phyloP scores from a whole-genome alignment of 176 grass and related monocot genomes.

The Cocos nucifera region DNA sequence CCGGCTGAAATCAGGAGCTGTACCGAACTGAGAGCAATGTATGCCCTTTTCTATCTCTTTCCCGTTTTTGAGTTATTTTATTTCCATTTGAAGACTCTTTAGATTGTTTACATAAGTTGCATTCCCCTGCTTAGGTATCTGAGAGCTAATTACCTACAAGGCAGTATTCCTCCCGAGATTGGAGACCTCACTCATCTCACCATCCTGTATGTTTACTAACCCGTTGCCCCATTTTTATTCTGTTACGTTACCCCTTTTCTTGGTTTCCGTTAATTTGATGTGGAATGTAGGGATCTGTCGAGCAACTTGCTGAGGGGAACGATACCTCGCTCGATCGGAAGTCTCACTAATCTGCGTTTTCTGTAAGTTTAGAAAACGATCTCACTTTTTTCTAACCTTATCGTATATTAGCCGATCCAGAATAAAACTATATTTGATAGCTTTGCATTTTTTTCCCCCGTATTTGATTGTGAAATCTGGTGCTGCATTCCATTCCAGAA shows the following conservation, averaged over 20 bases:
- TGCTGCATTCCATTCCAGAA: constrained; percentile 25
- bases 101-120: background rate
- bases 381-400: too few relatives aligned
- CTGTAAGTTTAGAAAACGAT: constrained; percentile 37
- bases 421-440: too few relatives aligned
- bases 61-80: background rate
- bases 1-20: constrained; percentile 85
- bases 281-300: constrained; percentile 57
- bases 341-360: constrained; percentile 55
- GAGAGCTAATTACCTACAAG: constrained; percentile 95
- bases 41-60: constrained; percentile 3
- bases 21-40: constrained; percentile 70
- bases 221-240: background rate
- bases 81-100: background rate
- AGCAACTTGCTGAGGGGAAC: constrained; percentile 75
- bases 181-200: constrained; percentile 68
- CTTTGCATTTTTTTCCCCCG: too few relatives aligned
- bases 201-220: constrained; percentile 49
- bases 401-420: too few relatives aligned
- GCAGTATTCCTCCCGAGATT: constrained; percentile 74
- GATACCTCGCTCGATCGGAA: constrained; percentile 59
- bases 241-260: background rate
- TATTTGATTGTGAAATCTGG: too few relatives aligned
- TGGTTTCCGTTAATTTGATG: constrained; percentile 4
- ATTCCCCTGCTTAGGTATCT: constrained; percentile 41